Base-by-base conservation (phyloP, 768 basidiomycete genomes). In the Lactarius sanguifluus region DNA sequence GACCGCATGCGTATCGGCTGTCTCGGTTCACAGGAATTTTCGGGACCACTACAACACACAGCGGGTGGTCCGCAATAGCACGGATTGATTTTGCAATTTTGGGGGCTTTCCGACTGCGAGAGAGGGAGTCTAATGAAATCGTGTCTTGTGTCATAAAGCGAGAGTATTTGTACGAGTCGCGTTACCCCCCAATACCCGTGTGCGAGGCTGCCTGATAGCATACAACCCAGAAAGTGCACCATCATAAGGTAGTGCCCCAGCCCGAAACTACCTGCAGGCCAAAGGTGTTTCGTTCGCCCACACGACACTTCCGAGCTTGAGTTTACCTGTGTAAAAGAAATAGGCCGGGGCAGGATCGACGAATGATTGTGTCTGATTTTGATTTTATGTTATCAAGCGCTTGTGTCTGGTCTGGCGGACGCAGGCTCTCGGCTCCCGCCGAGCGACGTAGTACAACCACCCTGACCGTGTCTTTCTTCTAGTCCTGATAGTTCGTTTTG, bases 361-460 rank as follows among this genome's bases (percentile, higher is more conserved):
- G 25, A 15, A 15, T 25, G 50, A 52, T 52, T 7, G 47, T 50
- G 25, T 52, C 25, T 16, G 50, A 52, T 15, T 12, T 12, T 52
- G 50, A 52, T 52, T 25, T 23, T 52, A 25, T 45, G 43, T 52
- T 52, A 52, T 52, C 50, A 25, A 52, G 50, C 50, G 60, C 65
- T 62, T 20, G 57, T 20, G 38, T 40, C 61, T 62, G 57, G 38
- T 40, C 61, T 62, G 57, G 61, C 61, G 65, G 65, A 66, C 61
- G 18, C n/a, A 41, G 18, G 50, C n/a, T 15, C 57, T 66, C 65
- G 65, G 65, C 60, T 40, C 61, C 61, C 65, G 55, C 65, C 65
- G 65, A 62, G 54, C 56, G 38, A 36, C 55, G 54, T 28, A 38
- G 56, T 55, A 23, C 64, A 54, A 52, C 50, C 43, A 25, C 36